phyloP scores from a whole-genome alignment of 352 stramenopile genomes.

The Phytopythium litorale region DNA sequence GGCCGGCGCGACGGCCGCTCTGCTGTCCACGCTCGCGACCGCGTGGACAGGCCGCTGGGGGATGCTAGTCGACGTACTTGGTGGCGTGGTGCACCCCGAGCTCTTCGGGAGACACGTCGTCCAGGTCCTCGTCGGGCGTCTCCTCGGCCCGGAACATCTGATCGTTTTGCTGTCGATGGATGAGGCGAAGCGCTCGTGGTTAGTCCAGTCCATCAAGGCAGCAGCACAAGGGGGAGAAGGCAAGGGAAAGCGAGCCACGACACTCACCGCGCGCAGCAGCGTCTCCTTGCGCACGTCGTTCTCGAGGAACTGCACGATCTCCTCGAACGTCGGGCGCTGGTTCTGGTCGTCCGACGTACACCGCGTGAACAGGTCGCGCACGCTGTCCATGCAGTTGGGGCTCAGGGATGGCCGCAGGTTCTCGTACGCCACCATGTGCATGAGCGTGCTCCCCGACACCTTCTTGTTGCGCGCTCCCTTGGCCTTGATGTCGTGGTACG shows the following conservation, averaged over 20 bases:
- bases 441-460: slow-evolving; percentile 79
- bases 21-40: slow-evolving; percentile 1
- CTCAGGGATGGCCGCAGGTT: slow-evolving; percentile 81
- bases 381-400: slow-evolving; percentile 78
- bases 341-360: slow-evolving; percentile 79
- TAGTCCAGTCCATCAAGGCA: neutral
- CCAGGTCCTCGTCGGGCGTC: slow-evolving; percentile 40
- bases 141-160: slow-evolving; percentile 9
- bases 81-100: slow-evolving; percentile 79
- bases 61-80: slow-evolving; percentile 73
- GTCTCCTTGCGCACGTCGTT: slow-evolving; percentile 85
- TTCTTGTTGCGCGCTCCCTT: slow-evolving; percentile 82
- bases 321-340: slow-evolving; percentile 75
- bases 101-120: slow-evolving; percentile 72
- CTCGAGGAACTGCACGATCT: slow-evolving; percentile 83
- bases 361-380: slow-evolving; percentile 74
- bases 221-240: too few species aligned
- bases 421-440: slow-evolving; percentile 90
- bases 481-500: slow-evolving; percentile 87
- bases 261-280: slow-evolving; percentile 68
- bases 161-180: slow-evolving; percentile 16
- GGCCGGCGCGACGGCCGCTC: neutral
- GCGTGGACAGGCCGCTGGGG: neutral
- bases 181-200: too few species aligned
- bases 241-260: neutral